Evolutionary conservation across 139 green algal genomes (phyloP).

Genomic region (Ettlia oleoabundans): DNA sequence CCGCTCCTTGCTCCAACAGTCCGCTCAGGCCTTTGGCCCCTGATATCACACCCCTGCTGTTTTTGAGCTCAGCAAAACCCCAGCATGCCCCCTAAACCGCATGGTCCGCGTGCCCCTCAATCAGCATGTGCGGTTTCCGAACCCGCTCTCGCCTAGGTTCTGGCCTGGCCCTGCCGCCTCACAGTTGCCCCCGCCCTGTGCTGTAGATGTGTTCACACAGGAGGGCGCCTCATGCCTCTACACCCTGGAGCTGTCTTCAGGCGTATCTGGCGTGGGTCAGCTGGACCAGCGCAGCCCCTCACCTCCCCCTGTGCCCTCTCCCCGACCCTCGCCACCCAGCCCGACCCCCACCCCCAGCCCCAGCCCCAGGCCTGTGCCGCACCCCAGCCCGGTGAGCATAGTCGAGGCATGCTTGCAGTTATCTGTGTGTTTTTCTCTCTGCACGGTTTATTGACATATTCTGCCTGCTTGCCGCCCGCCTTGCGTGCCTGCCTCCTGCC

Average conservation of each 20-base stretch:
- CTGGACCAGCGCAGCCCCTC: not conserved
- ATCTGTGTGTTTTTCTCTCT: not conserved
- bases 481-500: not conserved
- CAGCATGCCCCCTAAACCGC: no score
- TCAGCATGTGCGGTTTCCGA: no score
- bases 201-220: slow-evolving; percentile 6
- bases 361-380: not conserved
- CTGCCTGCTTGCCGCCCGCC: not conserved
- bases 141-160: no score
- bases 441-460: not conserved
- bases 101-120: no score
- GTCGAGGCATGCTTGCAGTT: not conserved
- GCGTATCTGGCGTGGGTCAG: slow-evolving; percentile 6
- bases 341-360: not conserved
- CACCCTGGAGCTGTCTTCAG: slow-evolving; percentile 15
- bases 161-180: no score
- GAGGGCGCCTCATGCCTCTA: slow-evolving; percentile 32
- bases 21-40: no score
- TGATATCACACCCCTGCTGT: no score
- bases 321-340: not conserved
- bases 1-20: no score
- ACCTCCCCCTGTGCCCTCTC: not conserved
- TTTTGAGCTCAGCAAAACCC: no score
- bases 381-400: not conserved
- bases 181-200: no score